Percentiles rank a stretch among this genome's conserved stretches.
These are phyloP conservation scores for Aristolochia fimbriata DNA, from an alignment of 164 flowering plant genomes.

Conservation along the genomic window DNA sequence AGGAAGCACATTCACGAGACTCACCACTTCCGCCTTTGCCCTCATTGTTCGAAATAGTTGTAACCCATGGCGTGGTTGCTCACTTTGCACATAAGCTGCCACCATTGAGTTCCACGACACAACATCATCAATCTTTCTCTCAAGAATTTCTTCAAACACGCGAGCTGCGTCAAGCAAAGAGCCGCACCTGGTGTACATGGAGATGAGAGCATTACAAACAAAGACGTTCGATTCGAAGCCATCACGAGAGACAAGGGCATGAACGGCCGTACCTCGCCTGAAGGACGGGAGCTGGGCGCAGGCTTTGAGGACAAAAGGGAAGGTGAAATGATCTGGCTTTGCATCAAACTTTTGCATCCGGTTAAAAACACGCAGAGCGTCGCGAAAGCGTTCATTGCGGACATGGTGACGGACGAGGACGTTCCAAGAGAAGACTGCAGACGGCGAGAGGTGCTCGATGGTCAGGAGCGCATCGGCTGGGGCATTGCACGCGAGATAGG, in stretches of 20 bases:
- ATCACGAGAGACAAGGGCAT: constrained; percentile 19
- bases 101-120: constrained; percentile 73
- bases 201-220: constrained; percentile 50
- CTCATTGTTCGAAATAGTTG: constrained; percentile 32
- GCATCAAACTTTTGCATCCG: constrained; percentile 28
- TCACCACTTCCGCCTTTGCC: constrained; percentile 43
- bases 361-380: constrained; percentile 16
- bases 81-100: constrained; percentile 38
- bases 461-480: constrained; percentile 17
- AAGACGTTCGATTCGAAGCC: constrained; percentile 64
- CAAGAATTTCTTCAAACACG: constrained; percentile 49
- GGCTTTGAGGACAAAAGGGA: constrained; percentile 45
- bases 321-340: constrained; percentile 45
- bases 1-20: constrained; percentile 56
- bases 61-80: constrained; percentile 27
- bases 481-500: constrained; percentile 20
- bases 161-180: constrained; percentile 27
- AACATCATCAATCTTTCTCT: constrained; percentile 36
- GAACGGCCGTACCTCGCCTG: constrained; percentile 31
- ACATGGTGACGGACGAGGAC: constrained; percentile 21
- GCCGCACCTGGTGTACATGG: constrained; percentile 59
- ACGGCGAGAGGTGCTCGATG: constrained; percentile 18
- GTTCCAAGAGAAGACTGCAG: constrained; percentile 41
- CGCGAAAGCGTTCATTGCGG: constrained; percentile 10
- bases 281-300: constrained; percentile 38